A percentile compares a stretch with the other conserved stretches of the same genome.
phyloP scores from a whole-genome alignment of 1,139 yeast species.

The Petasospora fabianii region DNA sequence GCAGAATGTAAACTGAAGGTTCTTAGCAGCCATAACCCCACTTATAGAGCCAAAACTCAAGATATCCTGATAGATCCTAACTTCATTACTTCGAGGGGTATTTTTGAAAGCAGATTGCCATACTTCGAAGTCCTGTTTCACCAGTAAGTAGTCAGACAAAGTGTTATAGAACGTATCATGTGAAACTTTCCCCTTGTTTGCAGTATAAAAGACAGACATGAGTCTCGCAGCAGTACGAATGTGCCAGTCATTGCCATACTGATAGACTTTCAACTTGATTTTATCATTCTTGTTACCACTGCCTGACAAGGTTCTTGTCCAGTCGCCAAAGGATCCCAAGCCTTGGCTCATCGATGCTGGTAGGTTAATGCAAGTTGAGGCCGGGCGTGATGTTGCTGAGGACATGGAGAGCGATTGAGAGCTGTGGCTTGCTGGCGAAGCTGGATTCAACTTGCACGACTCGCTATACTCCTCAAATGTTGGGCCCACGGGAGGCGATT shows the following conservation, averaged over 20 bases:
- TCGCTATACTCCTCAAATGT: conserved; percentile 12
- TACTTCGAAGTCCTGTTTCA: conserved; percentile 72
- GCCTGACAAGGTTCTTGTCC: conserved; percentile 8
- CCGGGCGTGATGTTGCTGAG: no score
- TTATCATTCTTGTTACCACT: conserved; percentile 27
- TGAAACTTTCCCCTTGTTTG: conserved; percentile 45
- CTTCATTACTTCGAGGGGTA: conserved; percentile 13
- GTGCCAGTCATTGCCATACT: conserved; percentile 83
- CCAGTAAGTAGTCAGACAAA: conserved; percentile 74
- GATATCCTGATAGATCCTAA: conserved; percentile 25
- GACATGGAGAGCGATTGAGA: no score
- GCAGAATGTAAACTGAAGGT: conserved; percentile 54
- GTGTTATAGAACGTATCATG: conserved; percentile 69
- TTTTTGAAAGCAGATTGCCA: conserved; percentile 51
- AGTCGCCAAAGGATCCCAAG: conserved; percentile 7
- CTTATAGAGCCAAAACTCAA: conserved; percentile 11
- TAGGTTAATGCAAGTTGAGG: conserved; percentile 8
- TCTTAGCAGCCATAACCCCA: conserved; percentile 3
- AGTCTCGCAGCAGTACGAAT: conserved; percentile 61
- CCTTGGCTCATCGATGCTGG: background rate
- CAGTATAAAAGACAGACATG: conserved; percentile 50
- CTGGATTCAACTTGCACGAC: conserved; percentile 21
- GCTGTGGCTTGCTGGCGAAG: no score
- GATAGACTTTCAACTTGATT: conserved; percentile 50
- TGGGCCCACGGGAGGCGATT: background rate